phyloP scores from a whole-genome alignment of 768 basidiomycete species.

The Pleurotus cornucopiae region DNA sequence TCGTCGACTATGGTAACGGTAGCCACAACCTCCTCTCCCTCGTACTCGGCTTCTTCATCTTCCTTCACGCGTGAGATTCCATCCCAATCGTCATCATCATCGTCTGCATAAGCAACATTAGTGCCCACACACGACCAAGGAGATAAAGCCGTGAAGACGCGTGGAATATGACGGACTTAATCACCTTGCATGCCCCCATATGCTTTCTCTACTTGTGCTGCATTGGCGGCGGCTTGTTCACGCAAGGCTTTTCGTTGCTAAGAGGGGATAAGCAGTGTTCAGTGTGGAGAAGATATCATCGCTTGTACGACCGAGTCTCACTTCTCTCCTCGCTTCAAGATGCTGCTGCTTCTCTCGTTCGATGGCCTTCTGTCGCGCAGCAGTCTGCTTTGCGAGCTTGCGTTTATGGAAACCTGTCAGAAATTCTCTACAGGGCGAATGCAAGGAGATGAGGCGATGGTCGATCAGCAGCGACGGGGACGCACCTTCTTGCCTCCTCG shows the following conservation, averaged over 20 bases:
- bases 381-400: slow-evolving; percentile 81
- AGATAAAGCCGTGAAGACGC: slow-evolving; percentile 2
- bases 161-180: slow-evolving; percentile 8
- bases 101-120: slow-evolving; percentile 24
- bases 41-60: slow-evolving; percentile 62
- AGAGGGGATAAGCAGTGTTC: slow-evolving; percentile 11
- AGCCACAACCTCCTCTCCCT: slow-evolving; percentile 80
- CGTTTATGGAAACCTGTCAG: slow-evolving; percentile 93
- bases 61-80: slow-evolving; percentile 36
- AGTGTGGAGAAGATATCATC: slow-evolving; percentile 10
- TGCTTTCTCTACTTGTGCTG: slow-evolving; percentile 70
- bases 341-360: slow-evolving; percentile 76
- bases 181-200: slow-evolving; percentile 51
- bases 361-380: slow-evolving; percentile 64
- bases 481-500: slow-evolving; percentile 74
- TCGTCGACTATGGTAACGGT: slow-evolving; percentile 92
- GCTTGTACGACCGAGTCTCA: slow-evolving; percentile 21
- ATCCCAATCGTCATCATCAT: slow-evolving; percentile 45
- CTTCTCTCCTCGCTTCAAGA: slow-evolving; percentile 74
- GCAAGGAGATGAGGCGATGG: slow-evolving; percentile 12
- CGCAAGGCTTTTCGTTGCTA: slow-evolving; percentile 78
- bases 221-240: slow-evolving; percentile 76
- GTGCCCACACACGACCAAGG: not conserved
- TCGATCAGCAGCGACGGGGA: not conserved
- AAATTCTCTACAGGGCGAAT: slow-evolving; percentile 59